Conservation (phyloP, 2,329 filamentous ascomycete species). For the Colletotrichum shisoi region DNA sequence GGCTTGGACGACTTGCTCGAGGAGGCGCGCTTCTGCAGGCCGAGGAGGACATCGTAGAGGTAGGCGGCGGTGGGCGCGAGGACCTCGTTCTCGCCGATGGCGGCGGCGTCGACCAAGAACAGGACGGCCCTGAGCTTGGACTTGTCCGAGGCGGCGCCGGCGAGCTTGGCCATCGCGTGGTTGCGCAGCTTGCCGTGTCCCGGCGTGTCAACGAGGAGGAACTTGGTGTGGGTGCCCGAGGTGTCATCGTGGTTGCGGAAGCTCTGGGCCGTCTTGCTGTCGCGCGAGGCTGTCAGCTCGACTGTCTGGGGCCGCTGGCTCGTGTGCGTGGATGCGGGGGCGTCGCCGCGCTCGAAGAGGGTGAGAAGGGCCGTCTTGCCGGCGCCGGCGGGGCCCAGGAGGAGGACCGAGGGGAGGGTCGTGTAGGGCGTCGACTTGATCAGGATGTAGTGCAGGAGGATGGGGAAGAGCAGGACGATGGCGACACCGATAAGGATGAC, state of each 20-base stretch:
- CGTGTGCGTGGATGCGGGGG: conserved; percentile 61
- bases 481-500: conserved; percentile 73
- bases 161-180: conserved; percentile 65
- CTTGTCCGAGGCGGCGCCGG: conserved; percentile 45
- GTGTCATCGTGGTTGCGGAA: conserved; percentile 54
- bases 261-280: conserved; percentile 53
- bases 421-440: conserved; percentile 72
- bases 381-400: conserved; percentile 79
- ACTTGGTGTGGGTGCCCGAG: conserved; percentile 67
- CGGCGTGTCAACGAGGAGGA: conserved; percentile 85
- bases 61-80: conserved; percentile 81
- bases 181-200: conserved; percentile 93
- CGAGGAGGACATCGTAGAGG: conserved; percentile 86
- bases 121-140: conserved; percentile 74
- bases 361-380: conserved; percentile 93
- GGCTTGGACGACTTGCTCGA: conserved; percentile 56
- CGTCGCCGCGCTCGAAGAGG: conserved; percentile 66
- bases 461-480: conserved; percentile 75
- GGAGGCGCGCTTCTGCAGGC: conserved; percentile 77
- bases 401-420: conserved; percentile 76
- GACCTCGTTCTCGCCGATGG: conserved; percentile 65
- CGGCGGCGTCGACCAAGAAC: conserved; percentile 87
- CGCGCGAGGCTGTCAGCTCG: conserved; percentile 63
- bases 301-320: conserved; percentile 60
- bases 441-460: conserved; percentile 79